Evolutionary conservation across 352 stramenopile genomes (phyloP).

Genomic region (Phytophthora citrophthora): DNA sequence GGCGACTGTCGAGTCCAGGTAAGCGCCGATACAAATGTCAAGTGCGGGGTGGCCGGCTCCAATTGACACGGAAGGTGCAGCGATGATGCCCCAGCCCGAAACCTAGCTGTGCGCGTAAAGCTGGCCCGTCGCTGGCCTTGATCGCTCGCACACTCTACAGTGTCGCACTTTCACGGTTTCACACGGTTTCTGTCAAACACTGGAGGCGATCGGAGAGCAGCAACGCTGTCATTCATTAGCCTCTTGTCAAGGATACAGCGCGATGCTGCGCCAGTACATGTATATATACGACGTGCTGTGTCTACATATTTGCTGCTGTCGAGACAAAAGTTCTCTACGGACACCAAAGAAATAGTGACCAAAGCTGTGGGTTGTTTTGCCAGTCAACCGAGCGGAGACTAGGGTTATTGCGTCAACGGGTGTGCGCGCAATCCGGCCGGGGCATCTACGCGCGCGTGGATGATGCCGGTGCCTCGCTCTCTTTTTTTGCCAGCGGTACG

Average conservation of each 20-base stretch:
- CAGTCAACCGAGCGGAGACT: constrained; percentile 6
- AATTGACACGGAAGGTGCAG: not conserved
- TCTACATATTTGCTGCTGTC: not conserved
- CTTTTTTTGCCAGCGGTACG: constrained; percentile 5
- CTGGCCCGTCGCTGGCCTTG: not conserved
- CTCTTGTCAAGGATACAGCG: not conserved
- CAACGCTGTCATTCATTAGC: too few relatives aligned
- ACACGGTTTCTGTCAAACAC: not conserved
- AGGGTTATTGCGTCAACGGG: constrained; percentile 21
- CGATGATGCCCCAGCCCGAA: constrained; percentile 16
- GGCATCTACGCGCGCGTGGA: constrained; percentile 9
- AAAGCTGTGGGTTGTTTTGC: not conserved
- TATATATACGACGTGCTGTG: not conserved
- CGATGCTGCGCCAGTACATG: not conserved
- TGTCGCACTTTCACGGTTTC: constrained; percentile 17
- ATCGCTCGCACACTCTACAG: constrained; percentile 21
- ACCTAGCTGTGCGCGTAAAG: constrained; percentile 8
- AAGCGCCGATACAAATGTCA: not conserved
- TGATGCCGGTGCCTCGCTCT: constrained; percentile 8
- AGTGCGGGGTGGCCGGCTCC: not conserved
- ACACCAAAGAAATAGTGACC: not conserved
- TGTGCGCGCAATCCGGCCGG: constrained; percentile 24
- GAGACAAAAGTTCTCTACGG: not conserved
- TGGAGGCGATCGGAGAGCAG: not conserved
- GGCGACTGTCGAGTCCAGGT: not conserved